Percentiles rank a stretch among this genome's conserved stretches.
phyloP scores from a whole-genome alignment of 768 basidiomycete species.

The Tulasnella sp. region DNA sequence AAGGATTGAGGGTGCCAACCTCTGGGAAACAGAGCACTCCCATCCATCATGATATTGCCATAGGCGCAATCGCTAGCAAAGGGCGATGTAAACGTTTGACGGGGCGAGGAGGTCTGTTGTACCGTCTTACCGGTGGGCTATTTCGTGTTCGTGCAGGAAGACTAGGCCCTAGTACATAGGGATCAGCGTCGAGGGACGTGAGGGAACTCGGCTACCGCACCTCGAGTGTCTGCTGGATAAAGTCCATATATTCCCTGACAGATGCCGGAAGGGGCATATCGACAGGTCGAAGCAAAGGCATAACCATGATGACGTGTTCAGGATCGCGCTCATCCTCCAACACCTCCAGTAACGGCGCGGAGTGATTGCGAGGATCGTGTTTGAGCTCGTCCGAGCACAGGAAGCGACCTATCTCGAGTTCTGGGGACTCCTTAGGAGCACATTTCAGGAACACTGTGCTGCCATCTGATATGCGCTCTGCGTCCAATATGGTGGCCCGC shows the following conservation, averaged over 20 bases:
- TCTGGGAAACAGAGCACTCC: background rate
- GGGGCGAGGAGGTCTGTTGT: background rate
- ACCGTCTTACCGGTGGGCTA: constrained; percentile 3
- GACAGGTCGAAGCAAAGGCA: background rate
- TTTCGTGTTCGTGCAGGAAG: constrained; percentile 11
- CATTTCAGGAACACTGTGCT: background rate
- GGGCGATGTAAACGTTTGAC: background rate
- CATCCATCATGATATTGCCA: constrained; percentile 17
- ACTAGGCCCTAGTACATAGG: background rate
- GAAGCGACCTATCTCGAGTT: constrained; percentile 9
- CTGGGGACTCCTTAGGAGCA: background rate
- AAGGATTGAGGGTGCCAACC: constrained; percentile 9
- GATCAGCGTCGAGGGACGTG: background rate
- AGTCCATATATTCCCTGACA: background rate
- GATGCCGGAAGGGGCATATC: background rate
- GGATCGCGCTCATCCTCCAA: background rate
- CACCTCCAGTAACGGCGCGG: constrained; percentile 7
- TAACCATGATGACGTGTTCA: background rate
- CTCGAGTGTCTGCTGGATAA: constrained; percentile 13
- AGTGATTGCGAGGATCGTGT: constrained; percentile 9
- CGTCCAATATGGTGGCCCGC: background rate
- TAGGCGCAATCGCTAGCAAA: constrained; percentile 11
- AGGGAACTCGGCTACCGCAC: background rate
- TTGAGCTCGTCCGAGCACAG: background rate
- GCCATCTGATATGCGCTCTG: background rate